A percentile compares a stretch with the other conserved stretches of the same genome.
Evolutionary conservation across 129 eudicot species (phyloP).

Genomic region (Ambrosia trifida): DNA sequence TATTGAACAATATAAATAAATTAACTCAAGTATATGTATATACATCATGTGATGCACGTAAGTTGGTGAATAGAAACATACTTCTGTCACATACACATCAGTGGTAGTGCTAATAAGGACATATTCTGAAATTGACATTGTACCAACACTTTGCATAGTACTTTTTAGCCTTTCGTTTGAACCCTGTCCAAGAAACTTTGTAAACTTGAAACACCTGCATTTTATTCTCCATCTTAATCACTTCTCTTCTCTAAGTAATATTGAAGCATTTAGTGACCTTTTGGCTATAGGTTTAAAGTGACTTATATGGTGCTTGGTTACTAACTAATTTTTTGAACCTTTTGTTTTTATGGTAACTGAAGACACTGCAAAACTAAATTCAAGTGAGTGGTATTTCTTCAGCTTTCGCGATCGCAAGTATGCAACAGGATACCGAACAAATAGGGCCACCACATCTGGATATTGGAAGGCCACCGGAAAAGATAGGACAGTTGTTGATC

Average conservation of each 20-base stretch:
- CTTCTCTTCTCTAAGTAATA: constrained; percentile 18
- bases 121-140: constrained; percentile 39
- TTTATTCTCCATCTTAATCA: constrained; percentile 12
- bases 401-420: constrained; percentile 95
- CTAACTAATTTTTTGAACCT: not conserved
- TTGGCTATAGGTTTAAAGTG: constrained; percentile 8
- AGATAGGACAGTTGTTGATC: constrained; percentile 67
- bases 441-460: constrained; percentile 77
- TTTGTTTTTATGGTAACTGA: constrained; percentile 7
- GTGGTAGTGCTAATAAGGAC: constrained; percentile 30
- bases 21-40: not conserved
- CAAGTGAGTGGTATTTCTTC: constrained; percentile 95
- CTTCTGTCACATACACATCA: constrained; percentile 37
- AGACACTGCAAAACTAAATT: constrained; percentile 90
- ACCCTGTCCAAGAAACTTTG: constrained; percentile 16
- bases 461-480: constrained; percentile 98
- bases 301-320: not conserved
- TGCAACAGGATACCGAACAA: constrained; percentile 83
- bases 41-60: constrained; percentile 34
- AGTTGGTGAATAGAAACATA: constrained; percentile 39
- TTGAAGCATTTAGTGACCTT: constrained; percentile 17
- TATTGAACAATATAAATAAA: not conserved
- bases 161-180: constrained; percentile 30
- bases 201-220: constrained; percentile 14
- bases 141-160: constrained; percentile 29